Percentiles rank a stretch among this genome's conserved stretches.
Conservation (phyloP, 2,329 filamentous ascomycete species). For the Aspergillus sergii region DNA sequence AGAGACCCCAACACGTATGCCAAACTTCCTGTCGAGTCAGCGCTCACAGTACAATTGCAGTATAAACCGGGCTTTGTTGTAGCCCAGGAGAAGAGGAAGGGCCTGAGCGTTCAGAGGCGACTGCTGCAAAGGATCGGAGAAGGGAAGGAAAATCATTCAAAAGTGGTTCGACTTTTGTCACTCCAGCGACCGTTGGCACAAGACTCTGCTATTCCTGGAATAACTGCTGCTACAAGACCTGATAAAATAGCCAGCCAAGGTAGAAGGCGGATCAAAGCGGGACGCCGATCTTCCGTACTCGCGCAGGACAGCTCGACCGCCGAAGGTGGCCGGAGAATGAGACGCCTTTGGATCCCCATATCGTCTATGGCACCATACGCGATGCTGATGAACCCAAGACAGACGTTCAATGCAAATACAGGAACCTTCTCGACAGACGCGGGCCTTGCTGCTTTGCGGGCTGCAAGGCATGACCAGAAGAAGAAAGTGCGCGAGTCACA, state of each 20-base stretch:
- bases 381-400: conserved; percentile 42
- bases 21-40: conserved; percentile 35
- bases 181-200: conserved; percentile 25
- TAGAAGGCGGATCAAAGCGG: conserved; percentile 3
- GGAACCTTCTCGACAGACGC: conserved; percentile 53
- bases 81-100: conserved; percentile 31
- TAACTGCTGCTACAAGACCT: conserved; percentile 33
- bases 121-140: conserved; percentile 26
- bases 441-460: conserved; percentile 20
- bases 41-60: conserved; percentile 40
- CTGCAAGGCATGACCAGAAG: background rate
- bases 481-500: background rate
- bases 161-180: conserved; percentile 33
- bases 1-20: conserved; percentile 13
- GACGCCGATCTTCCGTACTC: background rate
- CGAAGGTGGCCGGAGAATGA: conserved; percentile 18
- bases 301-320: background rate
- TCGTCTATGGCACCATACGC: conserved; percentile 31
- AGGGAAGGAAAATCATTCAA: conserved; percentile 10
- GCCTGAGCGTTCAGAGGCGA: conserved; percentile 27
- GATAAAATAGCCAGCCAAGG: conserved; percentile 1
- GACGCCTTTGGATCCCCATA: conserved; percentile 25
- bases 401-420: conserved; percentile 41
- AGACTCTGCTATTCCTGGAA: conserved; percentile 17
- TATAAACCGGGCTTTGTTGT: conserved; percentile 37